Conservation (phyloP, 148 eudicot species). For the Vaccinium corymbosum region DNA sequence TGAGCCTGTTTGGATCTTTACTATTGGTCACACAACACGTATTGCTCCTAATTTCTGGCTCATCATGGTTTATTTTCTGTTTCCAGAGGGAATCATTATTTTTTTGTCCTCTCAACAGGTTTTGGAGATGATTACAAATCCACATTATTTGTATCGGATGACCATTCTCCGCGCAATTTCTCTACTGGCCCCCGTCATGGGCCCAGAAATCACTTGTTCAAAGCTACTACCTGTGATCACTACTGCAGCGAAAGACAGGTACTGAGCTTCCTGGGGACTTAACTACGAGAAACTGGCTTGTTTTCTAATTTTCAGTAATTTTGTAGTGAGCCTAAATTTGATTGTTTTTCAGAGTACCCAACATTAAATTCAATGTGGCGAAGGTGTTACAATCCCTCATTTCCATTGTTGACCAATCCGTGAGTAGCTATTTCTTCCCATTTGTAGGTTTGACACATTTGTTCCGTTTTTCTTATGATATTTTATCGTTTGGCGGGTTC, state of each 20-base stretch:
- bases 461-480: background rate
- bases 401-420: constrained; percentile 79
- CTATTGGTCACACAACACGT: background rate
- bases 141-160: constrained; percentile 94
- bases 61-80: constrained; percentile 3
- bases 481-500: constrained; percentile 1
- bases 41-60: background rate
- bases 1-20: background rate
- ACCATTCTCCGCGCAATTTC: constrained; percentile 82
- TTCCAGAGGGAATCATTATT: background rate
- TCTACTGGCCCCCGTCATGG: constrained; percentile 95
- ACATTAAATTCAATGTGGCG: constrained; percentile 91
- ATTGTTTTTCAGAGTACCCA: constrained; percentile 63
- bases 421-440: constrained; percentile 32
- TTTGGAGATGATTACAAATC: constrained; percentile 83
- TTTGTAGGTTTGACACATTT: background rate
- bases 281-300: constrained; percentile 7
- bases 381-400: constrained; percentile 84
- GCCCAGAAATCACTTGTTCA: constrained; percentile 86
- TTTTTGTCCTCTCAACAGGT: constrained; percentile 46
- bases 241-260: constrained; percentile 85
- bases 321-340: constrained; percentile 4
- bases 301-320: background rate
- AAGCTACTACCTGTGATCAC: constrained; percentile 75
- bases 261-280: background rate